Conservation (phyloP, 2,329 filamentous ascomycete species). For the Colletotrichum liaoningense region DNA sequence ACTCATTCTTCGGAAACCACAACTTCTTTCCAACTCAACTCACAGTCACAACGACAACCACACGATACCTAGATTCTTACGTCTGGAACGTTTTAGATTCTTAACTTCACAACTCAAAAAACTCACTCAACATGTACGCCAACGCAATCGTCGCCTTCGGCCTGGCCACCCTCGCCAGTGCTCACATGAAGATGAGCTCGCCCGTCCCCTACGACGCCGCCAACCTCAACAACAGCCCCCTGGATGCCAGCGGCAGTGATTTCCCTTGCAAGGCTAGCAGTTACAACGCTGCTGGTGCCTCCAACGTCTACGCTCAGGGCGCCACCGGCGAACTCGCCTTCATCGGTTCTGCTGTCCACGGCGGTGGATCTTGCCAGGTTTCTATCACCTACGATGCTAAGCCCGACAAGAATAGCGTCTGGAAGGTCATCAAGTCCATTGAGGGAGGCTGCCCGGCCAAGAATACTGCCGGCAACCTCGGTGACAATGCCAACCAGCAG, state of each 20-base stretch:
- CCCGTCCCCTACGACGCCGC: constrained; percentile 71
- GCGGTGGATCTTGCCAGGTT: constrained; percentile 93
- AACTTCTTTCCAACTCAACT: background rate
- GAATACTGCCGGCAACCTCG: constrained; percentile 68
- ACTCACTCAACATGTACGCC: constrained; percentile 63
- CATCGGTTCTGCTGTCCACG: constrained; percentile 80
- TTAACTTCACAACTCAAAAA: constrained; percentile 33
- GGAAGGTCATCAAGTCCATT: constrained; percentile 91
- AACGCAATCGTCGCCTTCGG: constrained; percentile 64
- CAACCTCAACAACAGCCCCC: constrained; percentile 69
- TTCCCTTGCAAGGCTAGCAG: constrained; percentile 79
- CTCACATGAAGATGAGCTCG: constrained; percentile 80
- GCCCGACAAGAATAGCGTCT: constrained; percentile 75
- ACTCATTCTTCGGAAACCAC: constrained; percentile 18
- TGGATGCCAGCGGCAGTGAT: constrained; percentile 49
- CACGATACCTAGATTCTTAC: constrained; percentile 39
- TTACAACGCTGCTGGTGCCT: constrained; percentile 57
- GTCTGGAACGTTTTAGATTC: constrained; percentile 55
- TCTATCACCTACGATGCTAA: constrained; percentile 82
- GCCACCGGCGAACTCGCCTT: constrained; percentile 71
- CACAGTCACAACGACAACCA: constrained; percentile 34
- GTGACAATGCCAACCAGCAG: constrained; percentile 52
- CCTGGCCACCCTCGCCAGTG: constrained; percentile 70
- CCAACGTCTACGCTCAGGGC: constrained; percentile 74
- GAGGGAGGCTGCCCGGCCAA: constrained; percentile 84